A percentile compares a stretch with the other conserved stretches of the same genome.
phyloP scores from a whole-genome alignment of 805 yeast species.

The Ogataea sp. region DNA sequence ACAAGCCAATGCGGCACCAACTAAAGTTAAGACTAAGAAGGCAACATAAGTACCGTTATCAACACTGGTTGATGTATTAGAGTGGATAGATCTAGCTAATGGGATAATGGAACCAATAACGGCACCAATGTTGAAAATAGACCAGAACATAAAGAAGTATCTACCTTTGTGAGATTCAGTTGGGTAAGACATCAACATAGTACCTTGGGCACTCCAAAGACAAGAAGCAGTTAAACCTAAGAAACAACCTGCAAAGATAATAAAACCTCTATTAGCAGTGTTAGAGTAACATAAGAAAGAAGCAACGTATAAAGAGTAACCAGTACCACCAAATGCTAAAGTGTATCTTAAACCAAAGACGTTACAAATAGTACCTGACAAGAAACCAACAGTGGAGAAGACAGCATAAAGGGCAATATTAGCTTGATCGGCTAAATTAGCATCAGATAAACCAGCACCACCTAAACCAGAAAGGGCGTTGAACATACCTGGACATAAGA shows the following conservation, averaged over 20 bases:
- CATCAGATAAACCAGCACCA: conserved; percentile 33
- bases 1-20: conserved; percentile 37
- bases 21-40: conserved; percentile 41
- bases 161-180: conserved; percentile 42
- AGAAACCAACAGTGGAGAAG: conserved; percentile 50
- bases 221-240: conserved; percentile 48
- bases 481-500: conserved; percentile 44
- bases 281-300: conserved; percentile 42
- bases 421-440: conserved; percentile 36
- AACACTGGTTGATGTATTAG: conserved; percentile 24
- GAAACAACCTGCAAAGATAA: conserved; percentile 42
- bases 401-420: conserved; percentile 45
- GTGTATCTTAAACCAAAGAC: conserved; percentile 36
- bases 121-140: conserved; percentile 53
- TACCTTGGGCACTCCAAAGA: conserved; percentile 54
- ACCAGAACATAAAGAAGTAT: conserved; percentile 45
- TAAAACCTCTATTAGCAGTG: conserved; percentile 39
- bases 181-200: conserved; percentile 51
- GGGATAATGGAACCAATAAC: conserved; percentile 54
- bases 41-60: conserved; percentile 47
- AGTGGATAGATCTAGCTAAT: conserved; percentile 41
- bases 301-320: conserved; percentile 46
- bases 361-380: conserved; percentile 49
- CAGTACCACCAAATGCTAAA: conserved; percentile 45
- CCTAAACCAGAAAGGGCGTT: conserved; percentile 45